Percentiles rank a stretch among this genome's conserved stretches.
phyloP scores from a whole-genome alignment of 1,284 basidiomycete genomes.

The Ustilago hordei region DNA sequence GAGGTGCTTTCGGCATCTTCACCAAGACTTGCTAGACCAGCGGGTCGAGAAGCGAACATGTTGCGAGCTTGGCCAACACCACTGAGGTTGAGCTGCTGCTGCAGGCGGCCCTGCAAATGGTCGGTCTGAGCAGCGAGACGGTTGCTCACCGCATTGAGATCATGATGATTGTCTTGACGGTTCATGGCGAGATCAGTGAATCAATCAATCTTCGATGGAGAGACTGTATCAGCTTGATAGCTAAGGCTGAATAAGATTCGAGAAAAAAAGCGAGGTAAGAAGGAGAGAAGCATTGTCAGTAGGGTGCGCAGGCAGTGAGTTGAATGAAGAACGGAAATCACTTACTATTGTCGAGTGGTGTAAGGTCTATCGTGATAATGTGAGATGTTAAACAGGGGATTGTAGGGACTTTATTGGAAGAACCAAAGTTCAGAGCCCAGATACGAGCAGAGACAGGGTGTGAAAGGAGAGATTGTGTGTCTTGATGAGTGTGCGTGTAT shows the following conservation, averaged over 20 bases:
- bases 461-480: slow-evolving; percentile 7
- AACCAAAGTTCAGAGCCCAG: neutral
- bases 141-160: slow-evolving; percentile 44
- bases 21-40: slow-evolving; percentile 58
- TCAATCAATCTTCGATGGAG: neutral
- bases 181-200: slow-evolving; percentile 11
- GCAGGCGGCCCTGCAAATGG: slow-evolving; percentile 57
- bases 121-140: slow-evolving; percentile 60
- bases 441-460: slow-evolving; percentile 4
- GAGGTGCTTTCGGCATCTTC: slow-evolving; percentile 49
- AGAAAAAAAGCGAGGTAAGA: neutral
- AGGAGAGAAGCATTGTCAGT: neutral
- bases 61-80: slow-evolving; percentile 29
- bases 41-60: slow-evolving; percentile 49
- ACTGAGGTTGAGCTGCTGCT: slow-evolving; percentile 60
- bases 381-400: neutral
- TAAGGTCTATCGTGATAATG: neutral
- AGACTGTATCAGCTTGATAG: neutral
- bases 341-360: neutral
- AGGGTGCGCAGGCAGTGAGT: neutral
- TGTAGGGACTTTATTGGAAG: neutral
- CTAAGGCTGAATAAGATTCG: neutral
- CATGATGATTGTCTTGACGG: slow-evolving; percentile 30
- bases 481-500: slow-evolving; percentile 6
- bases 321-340: neutral